Evolutionary conservation across 805 yeast genomes (phyloP), one percentile per base, ranked within the genome.

Genomic region (Spencermartinsiella europaea): DNA sequence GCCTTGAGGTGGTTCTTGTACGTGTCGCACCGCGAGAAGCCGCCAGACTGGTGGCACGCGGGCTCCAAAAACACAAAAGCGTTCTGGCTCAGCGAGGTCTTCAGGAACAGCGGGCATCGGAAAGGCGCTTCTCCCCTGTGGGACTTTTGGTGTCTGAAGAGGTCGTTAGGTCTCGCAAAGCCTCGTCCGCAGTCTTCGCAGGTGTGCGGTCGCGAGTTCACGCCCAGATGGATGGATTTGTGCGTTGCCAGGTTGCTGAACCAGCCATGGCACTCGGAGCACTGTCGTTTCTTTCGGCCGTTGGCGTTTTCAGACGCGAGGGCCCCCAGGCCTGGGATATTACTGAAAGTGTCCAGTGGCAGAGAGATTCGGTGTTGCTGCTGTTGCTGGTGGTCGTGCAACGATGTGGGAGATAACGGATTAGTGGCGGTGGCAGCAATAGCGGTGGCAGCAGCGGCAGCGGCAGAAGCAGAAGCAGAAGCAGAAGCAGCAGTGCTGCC

Each of bases 1-100:
- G 96, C 95, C 63, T 85, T 86, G 51, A 89, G 71, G 66, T 89
- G 97, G 66, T 89, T 89, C 61, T 89, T 89, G 68, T 79, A 89
- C 3, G 97, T 89, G 62, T 89, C 97, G 62, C 96, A 85, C 42
- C 97, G 74, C 10, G 89, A 80, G 58, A 89, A 89, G 25, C 85
- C 81, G 3, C 97, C 97, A 5, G 87, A 79, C 45, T 78, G 77
- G 62, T 89, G 97, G 61, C 96, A 88, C 38, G 57, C 46, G 2
- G 62, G 60, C 39, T 56, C 56, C n/a, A 49, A 45, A 22, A 21
- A 8, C 12, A 36, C 44, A 12, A 17, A 17, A 5, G 37, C 37
- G n/a, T n/a, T 16, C n/a, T 19, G 20, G n/a, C n/a, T 20, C 25
- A n/a, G 20, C 19, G 16, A 15, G 22, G 41, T 46, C 33, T 42